These are phyloP conservation scores for Saprolegnia parasitica DNA, from an alignment of 352 stramenopile genomes.

Conservation along the genomic window DNA sequence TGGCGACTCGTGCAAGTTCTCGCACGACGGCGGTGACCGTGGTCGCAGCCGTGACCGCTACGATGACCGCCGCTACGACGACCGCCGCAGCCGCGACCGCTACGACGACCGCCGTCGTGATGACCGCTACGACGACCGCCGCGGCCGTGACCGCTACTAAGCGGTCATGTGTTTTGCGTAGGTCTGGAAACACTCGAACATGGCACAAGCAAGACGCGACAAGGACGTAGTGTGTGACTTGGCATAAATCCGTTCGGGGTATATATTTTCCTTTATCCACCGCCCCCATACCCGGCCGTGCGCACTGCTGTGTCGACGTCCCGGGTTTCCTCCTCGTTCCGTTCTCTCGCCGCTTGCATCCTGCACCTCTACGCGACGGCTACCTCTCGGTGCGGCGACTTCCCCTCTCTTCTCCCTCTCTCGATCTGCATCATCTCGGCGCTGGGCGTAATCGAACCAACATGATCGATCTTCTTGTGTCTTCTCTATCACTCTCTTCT, in stretches of 20 bases:
- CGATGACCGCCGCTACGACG: constrained; percentile 22
- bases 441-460: too few relatives aligned
- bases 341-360: neutral
- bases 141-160: constrained; percentile 18
- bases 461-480: too few relatives aligned
- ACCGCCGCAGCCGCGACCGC: constrained; percentile 28
- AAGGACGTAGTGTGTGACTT: constrained; percentile 13
- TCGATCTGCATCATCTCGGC: neutral
- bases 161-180: neutral
- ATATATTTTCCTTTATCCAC: constrained; percentile 21
- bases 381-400: too few relatives aligned
- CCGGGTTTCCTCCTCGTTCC: neutral
- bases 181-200: neutral
- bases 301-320: too few relatives aligned
- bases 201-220: neutral
- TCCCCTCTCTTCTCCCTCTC: neutral
- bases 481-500: too few relatives aligned
- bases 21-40: constrained; percentile 17
- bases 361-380: too few relatives aligned
- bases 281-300: neutral
- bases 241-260: constrained; percentile 18
- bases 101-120: constrained; percentile 29
- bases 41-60: constrained; percentile 15
- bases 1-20: constrained; percentile 30
- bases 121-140: constrained; percentile 27